phyloP scores from a whole-genome alignment of 2,329 filamentous ascomycete genomes.

The Colletotrichum simmondsii region DNA sequence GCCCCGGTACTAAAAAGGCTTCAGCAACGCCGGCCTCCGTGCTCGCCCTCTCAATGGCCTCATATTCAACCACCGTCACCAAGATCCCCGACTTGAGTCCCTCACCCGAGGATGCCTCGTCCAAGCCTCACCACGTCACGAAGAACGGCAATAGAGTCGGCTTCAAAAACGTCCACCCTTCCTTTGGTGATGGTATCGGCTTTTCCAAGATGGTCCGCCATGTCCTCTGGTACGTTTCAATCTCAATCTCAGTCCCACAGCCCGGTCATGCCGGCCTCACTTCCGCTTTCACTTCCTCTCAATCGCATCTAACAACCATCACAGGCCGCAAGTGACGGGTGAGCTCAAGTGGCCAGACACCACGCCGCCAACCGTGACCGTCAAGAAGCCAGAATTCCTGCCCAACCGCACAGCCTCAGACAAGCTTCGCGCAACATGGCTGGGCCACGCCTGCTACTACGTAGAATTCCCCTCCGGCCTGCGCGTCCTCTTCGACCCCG shows the following conservation, averaged over 20 bases:
- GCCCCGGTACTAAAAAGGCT: slow-evolving; percentile 24
- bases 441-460: slow-evolving; percentile 94
- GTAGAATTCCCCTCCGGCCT: slow-evolving; percentile 89
- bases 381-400: slow-evolving; percentile 76
- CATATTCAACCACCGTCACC: slow-evolving; percentile 43
- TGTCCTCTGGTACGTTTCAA: slow-evolving; percentile 49
- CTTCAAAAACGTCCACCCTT: slow-evolving; percentile 65
- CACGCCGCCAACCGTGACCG: slow-evolving; percentile 71
- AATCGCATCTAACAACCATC: slow-evolving; percentile 13
- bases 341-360: slow-evolving; percentile 66
- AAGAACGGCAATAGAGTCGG: slow-evolving; percentile 50
- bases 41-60: slow-evolving; percentile 35
- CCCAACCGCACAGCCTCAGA: slow-evolving; percentile 63
- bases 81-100: slow-evolving; percentile 47
- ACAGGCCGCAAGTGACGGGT: slow-evolving; percentile 52
- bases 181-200: slow-evolving; percentile 43
- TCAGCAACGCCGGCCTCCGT: slow-evolving; percentile 21
- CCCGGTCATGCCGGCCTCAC: not conserved
- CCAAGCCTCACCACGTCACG: slow-evolving; percentile 60
- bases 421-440: slow-evolving; percentile 87
- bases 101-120: slow-evolving; percentile 54
- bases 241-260: not conserved
- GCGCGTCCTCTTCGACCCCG: slow-evolving; percentile 91
- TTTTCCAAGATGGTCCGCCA: slow-evolving; percentile 40
- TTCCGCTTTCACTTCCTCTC: not conserved